Base-by-base conservation (phyloP, 306 rosid species). In the Vigna radiata region DNA sequence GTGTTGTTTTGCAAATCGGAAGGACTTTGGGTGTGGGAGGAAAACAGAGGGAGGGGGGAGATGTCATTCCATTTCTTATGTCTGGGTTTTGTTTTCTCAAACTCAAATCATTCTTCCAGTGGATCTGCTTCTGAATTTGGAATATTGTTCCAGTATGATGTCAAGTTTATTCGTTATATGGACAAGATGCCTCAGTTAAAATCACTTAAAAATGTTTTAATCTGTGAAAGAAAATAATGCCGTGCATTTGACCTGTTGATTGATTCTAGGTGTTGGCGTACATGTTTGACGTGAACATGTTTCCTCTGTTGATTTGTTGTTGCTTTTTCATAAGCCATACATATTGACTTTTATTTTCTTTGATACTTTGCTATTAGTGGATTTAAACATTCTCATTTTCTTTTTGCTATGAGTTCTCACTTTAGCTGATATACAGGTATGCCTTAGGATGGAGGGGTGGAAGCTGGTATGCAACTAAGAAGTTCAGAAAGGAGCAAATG, bases 401-500 rank as follows among this genome's bases (percentile, higher is more conserved):
- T 54, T 71, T 37, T 75, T 4, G 21, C 23, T 75, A 9, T 16
- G 52, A 17, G 16, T 53, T 77, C 39, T 27, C 13, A 66, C 43
- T 75, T 44, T 61, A 21, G 27, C 86, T 67, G 50, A 75, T 67
- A 17, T 78, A 71, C 90, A 96, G 99, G 83, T 96, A 88, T 63
- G 87, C 84, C 86, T 85, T 96, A 88, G 99, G 99, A 66, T 96
- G 99, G 99, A 89, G 93, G 84, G 92, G 96, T 50, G 99, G 99
- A 77, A 82, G 74, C 77, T 88, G 90, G 97, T 90, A 84, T 80
- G 86, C 92, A 46, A 84, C 86, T 61, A 87, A 89, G 88, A 87
- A 83, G 79, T 83, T 92, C 68, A 86, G 87, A 86, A 89, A 78
- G 85, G 99, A 96, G 86, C 98, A 96, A 83, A 87, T 84, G 97